Conservation (phyloP, 192 early-diverging fungal genomes). For the Entomortierella parvispora region DNA sequence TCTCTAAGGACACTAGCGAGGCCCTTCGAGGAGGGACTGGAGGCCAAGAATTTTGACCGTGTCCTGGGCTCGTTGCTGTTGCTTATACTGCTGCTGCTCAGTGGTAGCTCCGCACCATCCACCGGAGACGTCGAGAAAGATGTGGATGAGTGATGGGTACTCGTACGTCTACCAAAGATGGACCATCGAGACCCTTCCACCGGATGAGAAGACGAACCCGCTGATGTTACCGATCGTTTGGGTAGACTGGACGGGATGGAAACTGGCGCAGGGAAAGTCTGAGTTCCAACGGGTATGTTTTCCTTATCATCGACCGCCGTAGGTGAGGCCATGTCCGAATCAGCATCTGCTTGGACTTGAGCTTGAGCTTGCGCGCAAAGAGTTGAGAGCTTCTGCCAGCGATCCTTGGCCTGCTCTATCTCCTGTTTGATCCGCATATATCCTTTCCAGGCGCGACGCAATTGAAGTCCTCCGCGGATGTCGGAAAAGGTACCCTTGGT, state of each 20-base stretch:
- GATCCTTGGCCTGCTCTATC: constrained; percentile 40
- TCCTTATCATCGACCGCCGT: neutral
- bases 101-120: constrained; percentile 3
- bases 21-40: constrained; percentile 19
- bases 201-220: constrained; percentile 22
- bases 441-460: constrained; percentile 52
- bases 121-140: constrained; percentile 18
- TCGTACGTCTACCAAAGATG: constrained; percentile 29
- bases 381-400: constrained; percentile 16
- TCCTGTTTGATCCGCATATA: constrained; percentile 55
- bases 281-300: neutral
- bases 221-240: neutral
- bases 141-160: constrained; percentile 16
- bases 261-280: constrained; percentile 15
- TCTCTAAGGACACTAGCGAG: constrained; percentile 30
- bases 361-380: constrained; percentile 1
- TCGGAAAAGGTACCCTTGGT: constrained; percentile 54
- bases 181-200: constrained; percentile 43
- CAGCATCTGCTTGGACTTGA: constrained; percentile 1
- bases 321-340: neutral
- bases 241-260: constrained; percentile 5
- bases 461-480: constrained; percentile 51
- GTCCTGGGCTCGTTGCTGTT: neutral
- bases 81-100: constrained; percentile 16
- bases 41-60: constrained; percentile 15